Evolutionary conservation across 352 stramenopile genomes (phyloP).

Genomic region (Globisporangium paroecandrum): DNA sequence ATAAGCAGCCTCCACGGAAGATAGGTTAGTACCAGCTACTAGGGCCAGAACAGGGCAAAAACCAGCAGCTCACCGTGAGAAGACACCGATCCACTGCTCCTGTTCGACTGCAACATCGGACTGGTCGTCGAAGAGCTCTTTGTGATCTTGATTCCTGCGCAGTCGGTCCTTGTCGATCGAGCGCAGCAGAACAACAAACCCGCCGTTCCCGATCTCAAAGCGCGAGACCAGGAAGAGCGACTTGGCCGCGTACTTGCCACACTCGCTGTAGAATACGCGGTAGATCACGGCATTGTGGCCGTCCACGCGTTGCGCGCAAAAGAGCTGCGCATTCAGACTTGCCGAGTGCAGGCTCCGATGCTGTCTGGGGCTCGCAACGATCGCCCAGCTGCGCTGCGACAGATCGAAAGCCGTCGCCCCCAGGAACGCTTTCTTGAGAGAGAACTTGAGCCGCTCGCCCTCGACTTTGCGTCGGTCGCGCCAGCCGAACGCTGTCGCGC

Average conservation of each 20-base stretch:
- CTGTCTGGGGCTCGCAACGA: constrained; percentile 29
- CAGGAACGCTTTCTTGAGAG: constrained; percentile 47
- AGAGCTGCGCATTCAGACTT: constrained; percentile 32
- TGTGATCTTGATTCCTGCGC: constrained; percentile 2
- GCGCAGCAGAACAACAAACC: constrained; percentile 45
- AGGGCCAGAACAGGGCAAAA: background rate
- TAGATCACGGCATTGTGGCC: constrained; percentile 57
- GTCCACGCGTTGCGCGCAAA: constrained; percentile 40
- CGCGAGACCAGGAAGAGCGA: constrained; percentile 42
- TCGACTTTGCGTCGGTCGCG: constrained; percentile 38
- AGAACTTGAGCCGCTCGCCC: constrained; percentile 47
- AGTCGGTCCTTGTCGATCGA: constrained; percentile 29
- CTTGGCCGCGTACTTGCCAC: constrained; percentile 24
- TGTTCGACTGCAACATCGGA: background rate
- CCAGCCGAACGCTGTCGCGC: constrained; percentile 51
- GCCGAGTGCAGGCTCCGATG: constrained; percentile 41
- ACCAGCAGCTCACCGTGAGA: background rate
- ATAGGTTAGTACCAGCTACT: background rate
- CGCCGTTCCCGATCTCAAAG: constrained; percentile 26
- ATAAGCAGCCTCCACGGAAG: background rate
- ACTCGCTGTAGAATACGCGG: constrained; percentile 33
- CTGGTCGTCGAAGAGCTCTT: background rate
- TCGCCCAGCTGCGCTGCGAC: constrained; percentile 31
- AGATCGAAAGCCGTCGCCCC: constrained; percentile 27
- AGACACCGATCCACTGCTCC: background rate